Evolutionary conservation across 108 stramenopile species (phyloP).

Genomic region (Parmales sp.): DNA sequence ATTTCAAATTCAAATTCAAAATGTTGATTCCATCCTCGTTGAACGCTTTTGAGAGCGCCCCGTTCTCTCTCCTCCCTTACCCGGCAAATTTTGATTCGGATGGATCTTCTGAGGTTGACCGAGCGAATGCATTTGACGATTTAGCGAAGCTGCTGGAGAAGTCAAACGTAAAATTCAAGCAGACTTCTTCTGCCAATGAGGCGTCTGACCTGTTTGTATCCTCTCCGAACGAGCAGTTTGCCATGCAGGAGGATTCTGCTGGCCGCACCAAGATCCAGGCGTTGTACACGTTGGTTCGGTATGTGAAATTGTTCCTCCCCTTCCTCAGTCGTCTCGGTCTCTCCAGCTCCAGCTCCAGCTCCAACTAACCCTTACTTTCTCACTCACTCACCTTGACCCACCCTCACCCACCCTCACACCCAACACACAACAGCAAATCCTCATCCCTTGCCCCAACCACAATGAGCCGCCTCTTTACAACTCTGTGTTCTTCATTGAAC

Average conservation of each 20-base stretch:
- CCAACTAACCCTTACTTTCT: background rate
- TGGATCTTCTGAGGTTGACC: conserved; percentile 51
- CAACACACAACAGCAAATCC: conserved; percentile 39
- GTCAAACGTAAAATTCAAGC: conserved; percentile 56
- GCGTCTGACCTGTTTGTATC: conserved; percentile 44
- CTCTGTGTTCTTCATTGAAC: conserved; percentile 48
- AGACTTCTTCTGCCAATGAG: conserved; percentile 24
- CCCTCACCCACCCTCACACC: background rate
- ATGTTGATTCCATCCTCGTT: conserved; percentile 66
- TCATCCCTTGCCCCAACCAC: conserved; percentile 49
- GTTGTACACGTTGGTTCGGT: conserved; percentile 67
- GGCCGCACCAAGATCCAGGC: conserved; percentile 64
- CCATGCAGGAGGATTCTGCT: conserved; percentile 33
- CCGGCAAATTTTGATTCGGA: conserved; percentile 73
- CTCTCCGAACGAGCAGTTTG: conserved; percentile 12
- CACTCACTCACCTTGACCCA: background rate
- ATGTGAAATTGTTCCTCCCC: conserved; percentile 11
- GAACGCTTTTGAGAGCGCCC: conserved; percentile 62
- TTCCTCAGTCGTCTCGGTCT: background rate
- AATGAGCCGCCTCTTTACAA: conserved; percentile 38
- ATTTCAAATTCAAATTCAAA: no score
- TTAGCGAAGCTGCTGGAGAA: conserved; percentile 45
- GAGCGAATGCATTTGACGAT: conserved; percentile 61
- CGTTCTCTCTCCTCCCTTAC: conserved; percentile 78
- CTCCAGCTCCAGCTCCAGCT: background rate